Conservation (phyloP, 306 rosid species). For the Rosa chinensis region DNA sequence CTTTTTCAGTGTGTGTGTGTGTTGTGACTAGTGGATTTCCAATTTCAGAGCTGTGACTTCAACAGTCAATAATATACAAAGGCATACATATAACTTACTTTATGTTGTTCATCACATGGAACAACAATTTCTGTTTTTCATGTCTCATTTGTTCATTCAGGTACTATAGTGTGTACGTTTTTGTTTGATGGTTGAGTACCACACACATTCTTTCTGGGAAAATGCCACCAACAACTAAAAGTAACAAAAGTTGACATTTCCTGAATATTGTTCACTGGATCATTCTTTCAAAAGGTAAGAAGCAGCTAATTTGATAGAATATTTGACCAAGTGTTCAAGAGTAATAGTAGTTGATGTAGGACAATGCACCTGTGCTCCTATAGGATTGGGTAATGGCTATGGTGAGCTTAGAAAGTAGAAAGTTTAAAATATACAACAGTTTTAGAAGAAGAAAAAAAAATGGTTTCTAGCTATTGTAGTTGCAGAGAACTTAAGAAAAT, state of each 20-base stretch:
- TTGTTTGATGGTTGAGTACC: not conserved
- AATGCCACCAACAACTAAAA: not conserved
- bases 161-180: not conserved
- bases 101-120: no score
- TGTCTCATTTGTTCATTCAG: no score
- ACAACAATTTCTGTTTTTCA: no score
- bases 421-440: not conserved
- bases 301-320: not conserved
- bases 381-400: not conserved
- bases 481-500: not conserved
- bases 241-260: not conserved
- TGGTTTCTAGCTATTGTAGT: not conserved
- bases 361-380: not conserved
- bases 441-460: not conserved
- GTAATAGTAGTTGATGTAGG: not conserved
- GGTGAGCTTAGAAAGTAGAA: not conserved
- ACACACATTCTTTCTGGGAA: slow-evolving; percentile 1
- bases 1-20: not conserved
- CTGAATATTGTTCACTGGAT: not conserved
- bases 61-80: not conserved
- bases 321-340: not conserved
- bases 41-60: not conserved
- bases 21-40: not conserved
- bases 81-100: not conserved
- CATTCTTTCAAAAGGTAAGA: not conserved